A percentile compares a stretch with the other conserved stretches of the same genome.
These are phyloP conservation scores for Haplosporangium sp. DNA, from an alignment of 371 early-diverging fungal genomes.

Conservation along the genomic window DNA sequence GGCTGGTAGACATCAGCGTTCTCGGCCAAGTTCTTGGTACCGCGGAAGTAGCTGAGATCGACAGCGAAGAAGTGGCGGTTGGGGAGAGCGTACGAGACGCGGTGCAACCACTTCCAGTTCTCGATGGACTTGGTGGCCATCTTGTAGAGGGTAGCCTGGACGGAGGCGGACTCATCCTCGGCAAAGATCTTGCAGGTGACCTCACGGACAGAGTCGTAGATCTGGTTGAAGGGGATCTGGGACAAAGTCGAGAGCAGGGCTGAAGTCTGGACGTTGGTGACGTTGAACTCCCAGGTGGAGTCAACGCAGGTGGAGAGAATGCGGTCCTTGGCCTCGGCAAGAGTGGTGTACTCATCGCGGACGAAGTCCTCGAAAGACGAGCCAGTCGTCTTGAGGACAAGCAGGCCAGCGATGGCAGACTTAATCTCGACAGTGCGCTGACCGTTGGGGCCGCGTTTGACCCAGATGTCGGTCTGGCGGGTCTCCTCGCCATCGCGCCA, in stretches of 20 bases:
- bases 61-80: constrained; percentile 85
- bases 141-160: constrained; percentile 75
- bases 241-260: constrained; percentile 30
- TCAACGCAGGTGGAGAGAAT: constrained; percentile 82
- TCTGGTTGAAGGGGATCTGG: constrained; percentile 62
- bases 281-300: constrained; percentile 71
- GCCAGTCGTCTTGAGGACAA: constrained; percentile 72
- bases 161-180: constrained; percentile 76
- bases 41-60: constrained; percentile 74
- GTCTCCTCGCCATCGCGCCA: constrained; percentile 79
- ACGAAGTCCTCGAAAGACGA: constrained; percentile 76
- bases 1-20: constrained; percentile 79
- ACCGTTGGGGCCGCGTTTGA: constrained; percentile 55
- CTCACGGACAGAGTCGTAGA: constrained; percentile 65
- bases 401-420: constrained; percentile 72
- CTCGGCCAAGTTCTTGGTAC: constrained; percentile 73
- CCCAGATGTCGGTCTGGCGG: constrained; percentile 67
- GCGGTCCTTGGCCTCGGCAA: constrained; percentile 75
- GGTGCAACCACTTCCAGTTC: constrained; percentile 65
- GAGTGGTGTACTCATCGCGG: constrained; percentile 78
- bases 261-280: constrained; percentile 35
- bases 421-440: constrained; percentile 59
- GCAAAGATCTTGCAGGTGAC: constrained; percentile 75
- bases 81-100: constrained; percentile 79
- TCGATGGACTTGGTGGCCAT: constrained; percentile 75